A percentile compares a stretch with the other conserved stretches of the same genome.
These are phyloP conservation scores for Haberlea rhodopensis DNA, from an alignment of 257 asterid species.

Conservation along the genomic window DNA sequence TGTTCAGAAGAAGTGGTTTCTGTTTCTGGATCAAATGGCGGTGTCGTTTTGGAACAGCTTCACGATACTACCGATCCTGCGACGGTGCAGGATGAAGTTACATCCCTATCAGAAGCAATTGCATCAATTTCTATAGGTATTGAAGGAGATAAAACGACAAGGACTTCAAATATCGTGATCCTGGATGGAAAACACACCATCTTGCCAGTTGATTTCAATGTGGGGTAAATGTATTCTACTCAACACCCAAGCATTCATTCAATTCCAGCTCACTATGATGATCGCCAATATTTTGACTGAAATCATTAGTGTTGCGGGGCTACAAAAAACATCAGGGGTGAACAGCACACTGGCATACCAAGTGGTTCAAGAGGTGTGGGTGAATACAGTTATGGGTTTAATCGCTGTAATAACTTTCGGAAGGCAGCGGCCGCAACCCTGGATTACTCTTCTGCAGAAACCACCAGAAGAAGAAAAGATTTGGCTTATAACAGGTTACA, in stretches of 20 bases:
- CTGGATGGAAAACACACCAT: neutral
- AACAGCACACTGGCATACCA: neutral
- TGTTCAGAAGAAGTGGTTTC: neutral
- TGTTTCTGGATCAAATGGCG: neutral
- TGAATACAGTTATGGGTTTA: neutral
- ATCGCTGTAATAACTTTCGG: neutral
- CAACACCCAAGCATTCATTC: neutral
- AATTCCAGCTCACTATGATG: constrained; percentile 4
- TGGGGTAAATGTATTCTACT: neutral
- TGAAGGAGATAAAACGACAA: neutral
- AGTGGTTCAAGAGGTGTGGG: constrained; percentile 6
- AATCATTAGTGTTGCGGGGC: neutral
- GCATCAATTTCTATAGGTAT: neutral
- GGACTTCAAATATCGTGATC: neutral
- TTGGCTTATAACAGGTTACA: neutral
- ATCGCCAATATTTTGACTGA: neutral
- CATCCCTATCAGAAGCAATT: neutral
- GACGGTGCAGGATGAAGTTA: neutral
- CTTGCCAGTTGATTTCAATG: neutral
- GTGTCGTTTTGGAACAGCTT: neutral
- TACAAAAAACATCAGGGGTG: neutral
- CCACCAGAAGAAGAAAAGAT: neutral
- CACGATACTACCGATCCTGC: neutral
- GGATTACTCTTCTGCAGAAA: neutral
- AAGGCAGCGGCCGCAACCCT: neutral